Conservation (phyloP, 2,329 filamentous ascomycete genomes). For the Cercospora sp. region DNA sequence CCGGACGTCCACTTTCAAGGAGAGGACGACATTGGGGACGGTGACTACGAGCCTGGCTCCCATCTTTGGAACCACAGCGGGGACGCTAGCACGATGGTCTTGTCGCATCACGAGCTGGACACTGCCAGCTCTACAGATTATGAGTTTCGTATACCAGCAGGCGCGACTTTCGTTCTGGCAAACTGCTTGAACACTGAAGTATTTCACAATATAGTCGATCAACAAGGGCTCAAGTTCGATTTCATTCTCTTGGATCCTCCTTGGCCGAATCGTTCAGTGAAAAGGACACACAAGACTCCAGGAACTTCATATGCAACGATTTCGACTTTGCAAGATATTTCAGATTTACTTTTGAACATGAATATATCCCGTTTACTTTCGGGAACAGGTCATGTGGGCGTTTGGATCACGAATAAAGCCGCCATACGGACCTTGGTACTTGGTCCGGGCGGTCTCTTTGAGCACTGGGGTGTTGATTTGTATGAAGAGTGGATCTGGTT, state of each 20-base stretch:
- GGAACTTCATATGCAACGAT: conserved; percentile 45
- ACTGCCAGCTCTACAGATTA: conserved; percentile 1
- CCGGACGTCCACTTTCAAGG: not conserved
- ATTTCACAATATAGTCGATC: conserved; percentile 43
- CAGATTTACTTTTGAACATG: conserved; percentile 45
- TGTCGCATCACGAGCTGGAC: conserved; percentile 1
- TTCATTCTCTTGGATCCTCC: conserved; percentile 74
- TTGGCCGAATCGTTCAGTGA: conserved; percentile 77
- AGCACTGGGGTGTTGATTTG: conserved; percentile 64
- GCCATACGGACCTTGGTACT: conserved; percentile 57
- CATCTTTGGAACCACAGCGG: not conserved
- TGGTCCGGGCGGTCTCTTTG: conserved; percentile 60
- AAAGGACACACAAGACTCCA: conserved; percentile 54
- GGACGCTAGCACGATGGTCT: not conserved
- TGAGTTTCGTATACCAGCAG: conserved; percentile 48
- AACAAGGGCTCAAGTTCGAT: conserved; percentile 56
- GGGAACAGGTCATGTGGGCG: conserved; percentile 59
- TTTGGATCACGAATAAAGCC: conserved; percentile 78
- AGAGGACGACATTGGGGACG: not conserved
- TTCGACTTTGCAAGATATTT: conserved; percentile 42
- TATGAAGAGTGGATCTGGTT: conserved; percentile 77
- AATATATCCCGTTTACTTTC: conserved; percentile 56
- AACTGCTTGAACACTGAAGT: conserved; percentile 40
- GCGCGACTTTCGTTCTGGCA: conserved; percentile 53
- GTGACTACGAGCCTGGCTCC: conserved; percentile 3